A percentile compares a stretch with the other conserved stretches of the same genome.
These are phyloP conservation scores for Cryoendolithus antarcticus DNA, from an alignment of 2,329 filamentous ascomycete species.

Conservation along the genomic window DNA sequence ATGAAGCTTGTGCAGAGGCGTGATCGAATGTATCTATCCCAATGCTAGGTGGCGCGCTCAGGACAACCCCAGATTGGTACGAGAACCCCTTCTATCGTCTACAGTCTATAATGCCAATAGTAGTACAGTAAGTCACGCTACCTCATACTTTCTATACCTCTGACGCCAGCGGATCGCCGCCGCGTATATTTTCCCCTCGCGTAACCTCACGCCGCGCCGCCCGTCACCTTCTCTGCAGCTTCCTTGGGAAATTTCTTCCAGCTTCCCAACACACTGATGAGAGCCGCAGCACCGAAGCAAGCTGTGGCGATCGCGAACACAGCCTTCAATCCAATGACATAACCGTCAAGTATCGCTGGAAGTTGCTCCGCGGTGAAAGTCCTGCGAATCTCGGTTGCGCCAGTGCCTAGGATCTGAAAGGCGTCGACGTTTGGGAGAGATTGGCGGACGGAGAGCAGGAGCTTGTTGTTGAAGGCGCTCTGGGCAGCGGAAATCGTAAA, in stretches of 20 bases:
- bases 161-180: too few species aligned
- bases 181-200: too few species aligned
- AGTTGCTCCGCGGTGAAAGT: conserved; percentile 25
- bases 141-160: too few species aligned
- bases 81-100: too few species aligned
- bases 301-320: background rate
- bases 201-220: too few species aligned
- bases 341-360: conserved; percentile 19
- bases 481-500: conserved; percentile 54
- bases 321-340: background rate
- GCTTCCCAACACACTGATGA: background rate
- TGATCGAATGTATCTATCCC: too few species aligned
- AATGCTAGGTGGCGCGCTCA: too few species aligned
- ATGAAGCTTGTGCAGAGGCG: too few species aligned
- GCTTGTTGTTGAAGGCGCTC: conserved; percentile 54
- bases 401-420: conserved; percentile 25
- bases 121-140: too few species aligned
- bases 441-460: conserved; percentile 40
- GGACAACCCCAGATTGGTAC: too few species aligned
- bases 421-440: conserved; percentile 29
- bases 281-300: background rate
- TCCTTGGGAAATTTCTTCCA: background rate
- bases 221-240: too few species aligned
- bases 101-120: too few species aligned
- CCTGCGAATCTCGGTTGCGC: conserved; percentile 31